Evolutionary conservation across 2,329 filamentous ascomycete genomes (phyloP).

Genomic region (Coniella lustricola): DNA sequence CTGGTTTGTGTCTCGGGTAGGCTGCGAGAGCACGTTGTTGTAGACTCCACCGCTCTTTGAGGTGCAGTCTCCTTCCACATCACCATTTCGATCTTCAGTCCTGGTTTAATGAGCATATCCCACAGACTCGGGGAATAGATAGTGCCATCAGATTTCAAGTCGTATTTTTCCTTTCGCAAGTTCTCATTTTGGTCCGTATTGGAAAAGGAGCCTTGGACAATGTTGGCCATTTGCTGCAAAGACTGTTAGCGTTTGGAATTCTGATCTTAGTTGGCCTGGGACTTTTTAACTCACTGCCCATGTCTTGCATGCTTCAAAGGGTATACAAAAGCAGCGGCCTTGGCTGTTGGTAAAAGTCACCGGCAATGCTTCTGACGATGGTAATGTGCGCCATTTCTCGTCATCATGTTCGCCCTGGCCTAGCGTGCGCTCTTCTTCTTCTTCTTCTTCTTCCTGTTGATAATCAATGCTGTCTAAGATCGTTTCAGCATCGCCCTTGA

Average conservation of each 20-base stretch:
- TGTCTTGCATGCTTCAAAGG: conserved; percentile 3
- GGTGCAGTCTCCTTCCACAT: not conserved
- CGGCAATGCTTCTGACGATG: not conserved
- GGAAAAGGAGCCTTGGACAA: not conserved
- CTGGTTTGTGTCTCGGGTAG: not conserved
- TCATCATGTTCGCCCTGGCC: not conserved
- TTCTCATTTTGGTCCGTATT: not conserved
- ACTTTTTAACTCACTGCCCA: not conserved
- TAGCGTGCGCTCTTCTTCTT: not conserved
- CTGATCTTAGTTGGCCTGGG: not conserved
- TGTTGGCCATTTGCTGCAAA: not conserved
- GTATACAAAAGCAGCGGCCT: not conserved
- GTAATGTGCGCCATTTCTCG: not conserved
- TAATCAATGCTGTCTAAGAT: not conserved
- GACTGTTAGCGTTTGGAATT: too few species aligned
- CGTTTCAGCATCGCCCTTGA: conserved; percentile 1
- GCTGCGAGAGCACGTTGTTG: not conserved
- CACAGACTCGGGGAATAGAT: not conserved
- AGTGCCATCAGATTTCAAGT: not conserved
- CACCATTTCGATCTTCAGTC: not conserved
- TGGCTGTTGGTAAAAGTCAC: not conserved
- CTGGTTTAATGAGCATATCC: not conserved
- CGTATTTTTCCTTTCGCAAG: not conserved
- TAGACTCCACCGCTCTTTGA: too few species aligned
- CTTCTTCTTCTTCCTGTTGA: not conserved